Evolutionary conservation across 805 yeast species (phyloP).

Genomic region (Candida pseudofarinosa): DNA sequence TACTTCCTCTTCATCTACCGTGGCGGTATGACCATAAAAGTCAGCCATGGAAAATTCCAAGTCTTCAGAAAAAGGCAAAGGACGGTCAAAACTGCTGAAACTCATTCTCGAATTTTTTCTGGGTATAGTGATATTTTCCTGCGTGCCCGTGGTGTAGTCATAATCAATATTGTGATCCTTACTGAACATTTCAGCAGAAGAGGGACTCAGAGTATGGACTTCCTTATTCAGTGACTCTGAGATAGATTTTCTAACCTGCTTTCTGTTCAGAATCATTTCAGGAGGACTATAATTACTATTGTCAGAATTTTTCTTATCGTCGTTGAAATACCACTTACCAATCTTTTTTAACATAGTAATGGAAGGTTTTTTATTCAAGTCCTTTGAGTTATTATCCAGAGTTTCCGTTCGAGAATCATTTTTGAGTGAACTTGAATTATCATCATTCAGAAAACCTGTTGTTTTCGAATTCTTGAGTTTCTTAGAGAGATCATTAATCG

Average conservation of each 20-base stretch:
- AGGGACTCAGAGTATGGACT: not conserved
- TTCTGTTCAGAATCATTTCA: slow-evolving; percentile 63
- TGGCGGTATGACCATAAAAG: not conserved
- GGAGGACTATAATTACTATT: slow-evolving; percentile 43
- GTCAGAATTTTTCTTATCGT: slow-evolving; percentile 21
- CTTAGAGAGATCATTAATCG: slow-evolving; percentile 22
- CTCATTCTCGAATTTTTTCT: slow-evolving; percentile 12
- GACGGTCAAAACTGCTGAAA: slow-evolving; percentile 5
- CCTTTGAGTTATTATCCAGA: not conserved
- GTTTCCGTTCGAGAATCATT: slow-evolving; percentile 8
- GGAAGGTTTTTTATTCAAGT: slow-evolving; percentile 12
- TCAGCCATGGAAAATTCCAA: not conserved
- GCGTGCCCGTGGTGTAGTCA: not conserved
- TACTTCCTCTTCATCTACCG: not conserved
- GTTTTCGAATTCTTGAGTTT: slow-evolving; percentile 23
- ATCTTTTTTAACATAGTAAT: slow-evolving; percentile 49
- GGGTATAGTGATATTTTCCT: not conserved
- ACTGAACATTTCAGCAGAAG: slow-evolving; percentile 5
- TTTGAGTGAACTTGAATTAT: slow-evolving; percentile 24
- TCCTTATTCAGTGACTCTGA: slow-evolving; percentile 5
- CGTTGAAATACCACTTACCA: slow-evolving; percentile 66
- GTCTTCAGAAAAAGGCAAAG: not conserved
- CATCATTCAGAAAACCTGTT: slow-evolving; percentile 17
- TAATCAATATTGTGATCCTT: not conserved
- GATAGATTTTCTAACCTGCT: slow-evolving; percentile 28